Percentiles rank a stretch among this genome's conserved stretches.
Evolutionary conservation across 352 stramenopile species (phyloP).

Genomic region (Pythium coloratum): DNA sequence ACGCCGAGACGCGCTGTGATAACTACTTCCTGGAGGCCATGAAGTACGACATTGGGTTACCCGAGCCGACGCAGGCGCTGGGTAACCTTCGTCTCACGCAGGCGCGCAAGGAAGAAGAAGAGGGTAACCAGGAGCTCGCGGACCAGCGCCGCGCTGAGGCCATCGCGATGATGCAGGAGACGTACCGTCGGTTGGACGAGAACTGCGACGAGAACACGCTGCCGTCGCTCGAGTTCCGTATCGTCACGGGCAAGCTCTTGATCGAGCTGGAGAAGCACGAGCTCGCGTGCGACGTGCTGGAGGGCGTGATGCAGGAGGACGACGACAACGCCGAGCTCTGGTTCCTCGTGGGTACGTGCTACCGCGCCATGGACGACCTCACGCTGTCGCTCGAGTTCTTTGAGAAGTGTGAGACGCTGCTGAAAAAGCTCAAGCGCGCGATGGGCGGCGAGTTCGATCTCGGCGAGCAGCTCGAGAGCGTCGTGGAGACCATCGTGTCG

Average conservation of each 20-base stretch:
- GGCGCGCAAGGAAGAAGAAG: constrained; percentile 81
- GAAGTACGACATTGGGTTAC: constrained; percentile 87
- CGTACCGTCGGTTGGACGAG: constrained; percentile 88
- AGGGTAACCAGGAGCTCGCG: constrained; percentile 13
- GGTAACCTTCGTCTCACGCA: constrained; percentile 95
- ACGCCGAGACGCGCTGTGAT: constrained; percentile 94
- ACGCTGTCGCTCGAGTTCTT: constrained; percentile 85
- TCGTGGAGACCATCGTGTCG: constrained; percentile 59
- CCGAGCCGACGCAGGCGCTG: constrained; percentile 94
- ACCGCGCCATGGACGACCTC: constrained; percentile 84
- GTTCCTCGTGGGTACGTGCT: constrained; percentile 88
- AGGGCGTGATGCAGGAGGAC: constrained; percentile 88
- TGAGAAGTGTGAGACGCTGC: constrained; percentile 75
- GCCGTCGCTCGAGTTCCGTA: constrained; percentile 84
- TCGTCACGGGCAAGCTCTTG: constrained; percentile 78
- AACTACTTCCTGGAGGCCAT: constrained; percentile 88
- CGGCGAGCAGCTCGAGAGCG: constrained; percentile 76
- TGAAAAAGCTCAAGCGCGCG: constrained; percentile 80
- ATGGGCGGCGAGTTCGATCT: constrained; percentile 72
- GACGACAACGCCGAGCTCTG: constrained; percentile 90
- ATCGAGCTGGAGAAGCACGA: constrained; percentile 88
- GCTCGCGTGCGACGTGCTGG: constrained; percentile 76
- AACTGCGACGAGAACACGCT: constrained; percentile 68
- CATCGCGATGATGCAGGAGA: constrained; percentile 88
- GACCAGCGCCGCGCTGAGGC: constrained; percentile 86